A percentile compares a stretch with the other conserved stretches of the same genome.
phyloP scores from a whole-genome alignment of 2,329 filamentous ascomycete species.

The Raffaelea arxii region DNA sequence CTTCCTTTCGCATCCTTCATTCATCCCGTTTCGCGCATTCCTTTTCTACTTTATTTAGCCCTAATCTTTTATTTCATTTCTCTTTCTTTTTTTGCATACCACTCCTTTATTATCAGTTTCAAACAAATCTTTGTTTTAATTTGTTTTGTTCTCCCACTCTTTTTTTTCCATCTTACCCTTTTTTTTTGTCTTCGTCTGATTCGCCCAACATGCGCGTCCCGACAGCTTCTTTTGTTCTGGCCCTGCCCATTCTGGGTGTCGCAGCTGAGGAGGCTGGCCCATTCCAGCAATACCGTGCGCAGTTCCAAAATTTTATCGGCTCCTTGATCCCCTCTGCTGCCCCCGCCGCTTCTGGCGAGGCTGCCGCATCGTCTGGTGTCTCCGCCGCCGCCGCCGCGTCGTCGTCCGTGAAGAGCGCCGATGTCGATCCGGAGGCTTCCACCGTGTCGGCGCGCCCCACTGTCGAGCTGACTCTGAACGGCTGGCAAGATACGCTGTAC shows the following conservation, averaged over 20 bases:
- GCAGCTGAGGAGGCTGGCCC: constrained; percentile 35
- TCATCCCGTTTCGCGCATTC: too few relatives aligned
- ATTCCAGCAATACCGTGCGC: constrained; percentile 49
- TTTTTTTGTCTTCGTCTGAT: not conserved
- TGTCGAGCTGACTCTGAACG: constrained; percentile 52
- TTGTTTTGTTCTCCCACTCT: not conserved
- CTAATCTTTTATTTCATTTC: not conserved
- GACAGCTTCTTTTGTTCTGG: constrained; percentile 34
- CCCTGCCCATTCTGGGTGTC: constrained; percentile 45
- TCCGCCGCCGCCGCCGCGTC: constrained; percentile 28
- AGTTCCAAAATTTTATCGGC: constrained; percentile 55
- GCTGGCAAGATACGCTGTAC: constrained; percentile 62
- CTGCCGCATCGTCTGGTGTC: constrained; percentile 27
- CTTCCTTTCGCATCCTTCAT: too few relatives aligned
- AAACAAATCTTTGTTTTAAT: not conserved
- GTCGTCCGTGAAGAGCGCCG: constrained; percentile 39
- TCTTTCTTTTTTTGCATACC: not conserved
- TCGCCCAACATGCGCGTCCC: constrained; percentile 45
- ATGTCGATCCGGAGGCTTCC: not conserved
- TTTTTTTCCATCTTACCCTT: constrained; percentile 1
- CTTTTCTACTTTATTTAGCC: not conserved
- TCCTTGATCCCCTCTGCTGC: constrained; percentile 33
- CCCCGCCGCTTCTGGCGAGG: not conserved
- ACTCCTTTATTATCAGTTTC: not conserved
- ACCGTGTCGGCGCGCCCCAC: constrained; percentile 29